Evolutionary conservation across 345 rosid species (phyloP), one percentile per base, ranked within the genome.

Genomic region (Pistacia atlantica): DNA sequence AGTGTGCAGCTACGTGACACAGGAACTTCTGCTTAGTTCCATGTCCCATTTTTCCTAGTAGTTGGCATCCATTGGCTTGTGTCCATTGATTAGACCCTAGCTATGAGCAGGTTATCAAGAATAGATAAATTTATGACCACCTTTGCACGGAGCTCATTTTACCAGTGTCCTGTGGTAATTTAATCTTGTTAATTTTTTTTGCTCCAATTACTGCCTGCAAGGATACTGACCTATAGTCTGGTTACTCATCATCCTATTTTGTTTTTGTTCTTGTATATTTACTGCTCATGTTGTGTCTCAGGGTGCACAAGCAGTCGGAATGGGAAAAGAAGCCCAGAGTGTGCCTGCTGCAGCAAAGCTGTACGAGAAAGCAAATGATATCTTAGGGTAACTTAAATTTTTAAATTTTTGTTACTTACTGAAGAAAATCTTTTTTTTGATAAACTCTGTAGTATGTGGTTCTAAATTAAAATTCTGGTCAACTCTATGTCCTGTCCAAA

Each of bases 271-370:
- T 38, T 48, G 16, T 67, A 18, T 69, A 22, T 49, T 64, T 75
- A 52, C 48, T 49, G 1, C 3, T 37, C 38, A 65, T 65, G 16
- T 54, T n/a, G 61, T 71, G 4, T 72, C 77, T 72, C 73, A 97
- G 99, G 99, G 99, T 75, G 98, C 98, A 75, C 97, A 97, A 88
- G 90, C 95, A 5, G 82, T 92, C 63, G 99, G 99, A 55, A 97
- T 97, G 99, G 99, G 99, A 20, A 88, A 91, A 84, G 99, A 94
- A 46, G 91, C 97, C 56, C 97, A 91, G 76, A 82, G 80, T 67
- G 89, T 92, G 70, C 88, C 89, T 10, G 86, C 92, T 70, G 99
- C 98, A 52, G 91, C 86, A 51, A 93, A 87, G 28, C 82, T 97
- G 79, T 97, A 88, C 80, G 84, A 81, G 67, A 97, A 86, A 83